Evolutionary conservation across 441 rosid genomes (phyloP).

Genomic region (Lepidium campestre): DNA sequence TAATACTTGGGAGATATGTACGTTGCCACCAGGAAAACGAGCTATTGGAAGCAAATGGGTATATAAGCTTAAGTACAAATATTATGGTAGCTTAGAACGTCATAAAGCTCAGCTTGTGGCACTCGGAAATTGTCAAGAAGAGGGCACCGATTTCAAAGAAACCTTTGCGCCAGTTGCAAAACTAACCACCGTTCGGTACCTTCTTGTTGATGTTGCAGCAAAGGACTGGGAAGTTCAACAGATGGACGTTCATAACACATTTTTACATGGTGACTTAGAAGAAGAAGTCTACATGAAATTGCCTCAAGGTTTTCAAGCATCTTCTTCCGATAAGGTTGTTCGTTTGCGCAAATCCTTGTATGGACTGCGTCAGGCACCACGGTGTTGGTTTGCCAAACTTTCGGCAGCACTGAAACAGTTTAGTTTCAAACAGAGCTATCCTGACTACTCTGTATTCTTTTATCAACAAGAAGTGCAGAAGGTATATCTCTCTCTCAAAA

Average conservation of each 20-base stretch:
- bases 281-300: neutral
- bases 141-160: neutral
- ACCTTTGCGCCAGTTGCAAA: neutral
- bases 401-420: neutral
- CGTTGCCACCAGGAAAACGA: neutral
- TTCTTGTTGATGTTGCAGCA: fast-evolving
- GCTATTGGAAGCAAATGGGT: neutral
- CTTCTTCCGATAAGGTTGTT: neutral
- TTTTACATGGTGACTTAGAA: neutral
- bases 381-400: neutral
- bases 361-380: neutral
- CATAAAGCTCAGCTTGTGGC: neutral
- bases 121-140: neutral
- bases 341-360: neutral
- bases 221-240: neutral
- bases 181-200: neutral
- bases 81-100: neutral
- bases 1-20: neutral
- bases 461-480: too few relatives aligned
- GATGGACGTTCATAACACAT: neutral
- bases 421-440: neutral
- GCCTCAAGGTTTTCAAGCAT: neutral
- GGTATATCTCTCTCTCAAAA: neutral
- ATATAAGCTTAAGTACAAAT: neutral
- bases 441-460: neutral